Percentiles rank a stretch among this genome's conserved stretches.
Conservation (phyloP, 2,329 filamentous ascomycete species). For the Sclerotinia trifoliorum region DNA sequence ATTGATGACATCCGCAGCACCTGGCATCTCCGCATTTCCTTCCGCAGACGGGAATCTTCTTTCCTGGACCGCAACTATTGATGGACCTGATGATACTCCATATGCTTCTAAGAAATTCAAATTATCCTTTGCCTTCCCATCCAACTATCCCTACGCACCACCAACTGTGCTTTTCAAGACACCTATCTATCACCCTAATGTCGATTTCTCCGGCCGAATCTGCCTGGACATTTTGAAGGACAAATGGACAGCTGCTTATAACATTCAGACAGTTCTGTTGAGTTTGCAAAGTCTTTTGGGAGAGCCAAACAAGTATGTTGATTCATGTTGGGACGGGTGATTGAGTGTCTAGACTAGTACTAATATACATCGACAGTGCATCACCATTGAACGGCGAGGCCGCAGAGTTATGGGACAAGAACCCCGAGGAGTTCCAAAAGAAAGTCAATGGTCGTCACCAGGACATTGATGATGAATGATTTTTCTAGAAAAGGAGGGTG, state of each 20-base stretch:
- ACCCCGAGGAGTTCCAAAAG: slow-evolving; percentile 82
- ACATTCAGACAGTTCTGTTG: slow-evolving; percentile 87
- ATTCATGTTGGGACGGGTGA: neutral
- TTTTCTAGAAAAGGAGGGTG: slow-evolving; percentile 2
- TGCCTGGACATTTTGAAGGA: slow-evolving; percentile 98
- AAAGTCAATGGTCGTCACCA: slow-evolving; percentile 63
- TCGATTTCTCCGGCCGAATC: slow-evolving; percentile 95
- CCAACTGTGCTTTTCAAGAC: slow-evolving; percentile 96
- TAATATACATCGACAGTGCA: slow-evolving; percentile 56
- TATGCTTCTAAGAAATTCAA: slow-evolving; percentile 89
- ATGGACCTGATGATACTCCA: slow-evolving; percentile 85
- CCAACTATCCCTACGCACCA: slow-evolving; percentile 88
- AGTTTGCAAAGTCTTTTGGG: slow-evolving; percentile 93
- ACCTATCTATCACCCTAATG: slow-evolving; percentile 97
- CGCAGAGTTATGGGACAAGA: slow-evolving; percentile 91
- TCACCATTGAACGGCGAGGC: slow-evolving; percentile 95
- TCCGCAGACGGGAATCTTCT: slow-evolving; percentile 86
- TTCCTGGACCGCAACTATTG: slow-evolving; percentile 90
- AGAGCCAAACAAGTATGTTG: slow-evolving; percentile 91
- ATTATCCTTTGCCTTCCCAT: slow-evolving; percentile 85
- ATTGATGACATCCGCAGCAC: slow-evolving; percentile 92
- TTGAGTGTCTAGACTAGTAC: neutral
- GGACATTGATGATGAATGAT: slow-evolving; percentile 61
- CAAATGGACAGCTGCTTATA: slow-evolving; percentile 98
- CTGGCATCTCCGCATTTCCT: slow-evolving; percentile 93